Evolutionary conservation across 164 flowering plant genomes (phyloP).

Genomic region (Vitis rupestris): DNA sequence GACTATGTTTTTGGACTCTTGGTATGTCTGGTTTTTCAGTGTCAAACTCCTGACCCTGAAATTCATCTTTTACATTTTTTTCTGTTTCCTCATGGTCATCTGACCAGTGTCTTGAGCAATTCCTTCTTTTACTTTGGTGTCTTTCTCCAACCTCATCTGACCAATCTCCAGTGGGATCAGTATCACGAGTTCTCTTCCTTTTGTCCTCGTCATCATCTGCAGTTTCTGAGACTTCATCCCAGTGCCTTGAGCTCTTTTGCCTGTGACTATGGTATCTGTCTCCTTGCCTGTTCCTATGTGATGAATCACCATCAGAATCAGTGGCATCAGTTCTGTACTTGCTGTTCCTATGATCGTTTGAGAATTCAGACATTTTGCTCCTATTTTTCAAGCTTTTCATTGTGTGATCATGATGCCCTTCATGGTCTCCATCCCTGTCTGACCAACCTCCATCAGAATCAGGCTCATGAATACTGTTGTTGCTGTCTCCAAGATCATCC

Average conservation of each 20-base stretch:
- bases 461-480: not conserved
- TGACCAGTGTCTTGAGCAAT: not conserved
- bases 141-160: too few species aligned
- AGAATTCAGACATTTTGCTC: not conserved
- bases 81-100: slow-evolving; percentile 1
- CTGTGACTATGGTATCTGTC: too few species aligned
- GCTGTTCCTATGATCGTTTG: not conserved
- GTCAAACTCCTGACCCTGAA: not conserved
- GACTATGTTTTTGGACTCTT: slow-evolving; percentile 7
- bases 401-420: not conserved
- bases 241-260: too few species aligned
- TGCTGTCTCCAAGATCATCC: not conserved
- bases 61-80: slow-evolving; percentile 8
- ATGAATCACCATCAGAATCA: too few species aligned
- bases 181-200: too few species aligned
- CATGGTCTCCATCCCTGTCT: not conserved
- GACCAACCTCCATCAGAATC: slow-evolving; percentile 4
- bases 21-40: slow-evolving; percentile 2
- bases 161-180: too few species aligned
- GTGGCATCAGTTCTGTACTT: too few species aligned
- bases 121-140: too few species aligned
- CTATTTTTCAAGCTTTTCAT: not conserved
- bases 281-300: too few species aligned
- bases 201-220: too few species aligned
- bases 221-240: too few species aligned